phyloP scores from a whole-genome alignment of 495 filamentous ascomycete genomes.

The Aspergillus leporis region DNA sequence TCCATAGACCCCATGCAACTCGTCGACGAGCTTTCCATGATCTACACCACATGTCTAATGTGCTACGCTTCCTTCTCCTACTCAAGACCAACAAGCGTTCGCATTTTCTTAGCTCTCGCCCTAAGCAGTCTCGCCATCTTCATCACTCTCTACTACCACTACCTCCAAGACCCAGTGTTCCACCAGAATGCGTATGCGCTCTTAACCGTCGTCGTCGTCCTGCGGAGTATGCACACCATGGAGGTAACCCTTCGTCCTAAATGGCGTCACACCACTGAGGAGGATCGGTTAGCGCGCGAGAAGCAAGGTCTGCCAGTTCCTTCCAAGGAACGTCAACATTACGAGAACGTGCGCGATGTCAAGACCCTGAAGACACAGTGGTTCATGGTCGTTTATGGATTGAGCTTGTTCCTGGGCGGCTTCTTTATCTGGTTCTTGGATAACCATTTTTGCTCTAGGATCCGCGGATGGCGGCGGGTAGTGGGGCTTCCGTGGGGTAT shows the following conservation, averaged over 20 bases:
- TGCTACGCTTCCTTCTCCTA: constrained; percentile 84
- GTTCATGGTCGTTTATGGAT: constrained; percentile 68
- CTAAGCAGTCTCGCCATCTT: constrained; percentile 67
- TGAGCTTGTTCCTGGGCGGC: constrained; percentile 76
- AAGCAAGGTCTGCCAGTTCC: constrained; percentile 42
- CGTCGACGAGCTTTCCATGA: constrained; percentile 95
- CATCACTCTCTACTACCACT: constrained; percentile 92
- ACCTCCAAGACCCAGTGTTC: constrained; percentile 88
- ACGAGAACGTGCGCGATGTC: constrained; percentile 54
- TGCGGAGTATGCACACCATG: constrained; percentile 89
- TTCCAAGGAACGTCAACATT: constrained; percentile 43
- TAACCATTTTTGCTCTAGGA: constrained; percentile 72
- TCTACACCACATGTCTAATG: constrained; percentile 96
- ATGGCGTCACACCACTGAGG: constrained; percentile 45
- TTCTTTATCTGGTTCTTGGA: constrained; percentile 90
- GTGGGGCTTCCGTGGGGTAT: constrained; percentile 89
- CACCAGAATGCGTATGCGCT: constrained; percentile 88
- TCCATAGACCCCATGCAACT: constrained; percentile 90
- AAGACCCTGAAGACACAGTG: constrained; percentile 73
- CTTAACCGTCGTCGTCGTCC: constrained; percentile 74
- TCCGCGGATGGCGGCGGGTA: constrained; percentile 68
- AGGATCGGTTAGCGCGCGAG: constrained; percentile 41
- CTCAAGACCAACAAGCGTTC: constrained; percentile 54
- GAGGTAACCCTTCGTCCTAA: constrained; percentile 70
- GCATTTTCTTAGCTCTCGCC: constrained; percentile 57